Base-by-base conservation (phyloP, 1,284 basidiomycete genomes). In the Ustilago loliicola region DNA sequence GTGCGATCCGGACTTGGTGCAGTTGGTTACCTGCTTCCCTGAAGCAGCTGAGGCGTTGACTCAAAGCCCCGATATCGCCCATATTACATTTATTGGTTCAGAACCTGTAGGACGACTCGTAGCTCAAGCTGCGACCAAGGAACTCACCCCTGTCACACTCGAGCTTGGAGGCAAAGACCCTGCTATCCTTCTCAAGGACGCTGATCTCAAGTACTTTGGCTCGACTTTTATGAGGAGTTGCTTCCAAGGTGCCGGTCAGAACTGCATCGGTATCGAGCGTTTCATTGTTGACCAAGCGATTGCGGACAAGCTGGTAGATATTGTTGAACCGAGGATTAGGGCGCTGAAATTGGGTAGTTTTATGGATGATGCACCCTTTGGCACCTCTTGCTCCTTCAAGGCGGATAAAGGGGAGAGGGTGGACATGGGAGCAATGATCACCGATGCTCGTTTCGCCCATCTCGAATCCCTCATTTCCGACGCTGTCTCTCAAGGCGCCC, bases 221-320 rank as follows among this genome's bases (percentile, higher is more conserved):
- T 87, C 87, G 15, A 89, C 88, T 0, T 89, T 82, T 25, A 63
- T 85, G 70, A 74, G 83, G 29, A 78, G 81, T 32, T 81, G 79
- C 42, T 86, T 84, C 66, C 94, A 95, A 89, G 94, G 94, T 72
- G 90, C 90, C 48, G 96, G 96, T 19, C 96, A 98, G 87, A 98
- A 98, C 86, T 99, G 96, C 86, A 96, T 85, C 42, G 83, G 96
- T 30, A 93, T 96, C 68, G 96, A 99, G 87, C 91, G 95, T 0
- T 91, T 98, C 77, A 90, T 98, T 52, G 94, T 98, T 36, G 94
- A 94, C 80, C 85, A 88, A 0, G 89, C 89, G 0, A 91, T 94
- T 78, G 92, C 95, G 78, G 90, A 93, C 34, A 89, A 91, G 7
- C 90, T 99, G 58, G 89, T 92, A 77, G 50, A 8, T 0, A 62